Base-by-base conservation (phyloP, 2,329 filamentous ascomycete species). In the Pezicula carpinea region DNA sequence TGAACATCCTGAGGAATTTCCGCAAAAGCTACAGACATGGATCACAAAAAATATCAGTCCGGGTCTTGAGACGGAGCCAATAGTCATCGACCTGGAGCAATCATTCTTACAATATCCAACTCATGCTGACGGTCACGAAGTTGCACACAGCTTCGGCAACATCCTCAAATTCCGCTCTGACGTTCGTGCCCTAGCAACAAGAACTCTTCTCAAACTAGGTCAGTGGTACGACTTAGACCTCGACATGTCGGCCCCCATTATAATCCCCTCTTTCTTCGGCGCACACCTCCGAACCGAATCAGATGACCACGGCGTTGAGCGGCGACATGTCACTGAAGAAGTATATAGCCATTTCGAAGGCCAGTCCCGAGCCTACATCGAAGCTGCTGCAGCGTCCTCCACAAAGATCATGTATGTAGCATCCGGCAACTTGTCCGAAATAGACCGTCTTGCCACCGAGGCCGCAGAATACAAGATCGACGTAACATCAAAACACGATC, bases 401-500 rank as follows among this genome's bases (percentile, higher is more conserved):
- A 54, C 66, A 1, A 44, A 55, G 0, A 43, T 71, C 11, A 64
- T 71, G 1, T 77, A 71, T 55, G 64, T 73, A 11, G 70, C 71
- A 10, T 70, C 69, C 1, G 71, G 71, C 10, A 67, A 69, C 15
- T 56, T 58, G 2, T 43, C 56, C 8, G 64, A 73, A 41, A 59
- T 71, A 6, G 55, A 59, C 2, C 51, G 53, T 6, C 70, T 77
- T 48, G 51, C 53, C 2, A 44, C 53, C 4, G 65, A 68, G 46
- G 70, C 69, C 3, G 61, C 63, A 10, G 49, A 60, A 5, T 43
- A 49, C 39, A 58, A 62, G 23, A 55, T 73, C 11, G 65, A 58
- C 15, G 68, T 75, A 1, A 66, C 72, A 2, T 62, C 64, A 26
- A 75, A 75, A 57, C 53, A 62, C 11, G 67, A 72, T 39, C 53